Evolutionary conservation across 192 early-diverging fungal genomes (phyloP).

Genomic region (Phlyctochytrium planicorne): DNA sequence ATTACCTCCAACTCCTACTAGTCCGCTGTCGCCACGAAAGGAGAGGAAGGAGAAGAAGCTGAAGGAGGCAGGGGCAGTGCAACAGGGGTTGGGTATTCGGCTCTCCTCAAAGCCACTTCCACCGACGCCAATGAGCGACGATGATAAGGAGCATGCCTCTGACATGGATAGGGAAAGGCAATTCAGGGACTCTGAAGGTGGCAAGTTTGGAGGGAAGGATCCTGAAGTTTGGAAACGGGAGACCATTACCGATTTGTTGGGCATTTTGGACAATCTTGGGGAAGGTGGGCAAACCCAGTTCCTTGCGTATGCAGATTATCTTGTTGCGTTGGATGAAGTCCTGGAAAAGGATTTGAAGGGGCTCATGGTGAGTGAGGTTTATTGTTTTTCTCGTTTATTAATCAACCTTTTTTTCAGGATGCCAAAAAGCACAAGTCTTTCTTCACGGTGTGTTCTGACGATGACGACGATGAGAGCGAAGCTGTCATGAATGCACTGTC

Average conservation of each 20-base stretch:
- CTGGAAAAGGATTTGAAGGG: conserved; percentile 8
- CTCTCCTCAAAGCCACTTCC: not conserved
- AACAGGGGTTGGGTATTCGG: no score
- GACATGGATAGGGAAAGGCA: no score
- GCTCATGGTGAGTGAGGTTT: no score
- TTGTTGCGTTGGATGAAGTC: conserved; percentile 4
- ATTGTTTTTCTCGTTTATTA: not conserved
- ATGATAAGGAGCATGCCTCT: no score
- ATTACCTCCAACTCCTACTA: no score
- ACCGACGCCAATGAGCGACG: not conserved
- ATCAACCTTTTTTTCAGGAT: no score
- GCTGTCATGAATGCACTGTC: not conserved
- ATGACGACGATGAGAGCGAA: conserved; percentile 1
- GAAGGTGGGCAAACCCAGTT: conserved; percentile 1
- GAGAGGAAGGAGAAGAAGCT: no score
- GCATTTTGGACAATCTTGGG: conserved; percentile 1
- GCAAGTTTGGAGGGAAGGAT: not conserved
- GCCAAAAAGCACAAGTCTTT: conserved; percentile 1
- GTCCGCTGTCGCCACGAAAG: not conserved
- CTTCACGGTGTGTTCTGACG: conserved; percentile 6
- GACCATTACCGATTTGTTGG: not conserved
- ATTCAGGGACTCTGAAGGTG: no score
- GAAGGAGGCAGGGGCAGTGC: no score
- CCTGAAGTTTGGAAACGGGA: not conserved
- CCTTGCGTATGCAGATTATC: conserved; percentile 8